Base-by-base conservation (phyloP, 768 basidiomycete species). In the Filobasidium wieringae region DNA sequence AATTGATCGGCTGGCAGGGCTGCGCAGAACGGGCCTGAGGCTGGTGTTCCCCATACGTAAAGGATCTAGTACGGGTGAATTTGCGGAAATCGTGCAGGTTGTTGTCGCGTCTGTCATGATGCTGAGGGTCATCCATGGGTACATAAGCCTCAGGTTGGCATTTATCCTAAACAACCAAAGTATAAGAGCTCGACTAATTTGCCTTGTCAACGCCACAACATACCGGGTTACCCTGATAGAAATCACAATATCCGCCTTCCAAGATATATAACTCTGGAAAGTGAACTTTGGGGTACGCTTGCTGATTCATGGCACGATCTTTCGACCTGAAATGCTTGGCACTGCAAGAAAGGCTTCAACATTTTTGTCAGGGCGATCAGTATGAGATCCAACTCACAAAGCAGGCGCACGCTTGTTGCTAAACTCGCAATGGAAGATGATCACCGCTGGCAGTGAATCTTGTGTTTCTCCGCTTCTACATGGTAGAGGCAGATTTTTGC, bases 361-460 rank as follows among this genome's bases (percentile, higher is more conserved):
- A 51, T 12, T 40, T 47, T 32, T 6, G 40, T 12, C 4, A 61
- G 34, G 43, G 33, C 17, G 19, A 39, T 26, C 14, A 57, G 41
- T 43, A 41, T 24, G 40, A 40, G 55, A 57, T 17, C 53, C n/a
- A 30, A 79, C 83, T 76, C 72, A 92, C 92, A 93, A 89, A 8
- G 93, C 93, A 1, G 95, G 95, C 0, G 91, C 95, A 40, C 95
- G 80, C 75, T 95, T 95, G 17, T 81, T 85, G 63, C 88, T 91
- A 70, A 96, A 96, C 75, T 99, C 95, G 77, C 95, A 99, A 70
- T 99, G 95, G 79, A 99, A 97, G 45, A 99, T 80, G 39, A 97
- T 75, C 31, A 97, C 77, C 0, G 86, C 90, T 76, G 92, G 92
- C 73, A 79, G 80, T 14, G 77, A 76, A 4, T 64, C 64, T 0